Percentiles rank a stretch among this genome's conserved stretches.
Evolutionary conservation across 169 alveolate genomes (phyloP).

Genomic region (Cryptosporidium canis): DNA sequence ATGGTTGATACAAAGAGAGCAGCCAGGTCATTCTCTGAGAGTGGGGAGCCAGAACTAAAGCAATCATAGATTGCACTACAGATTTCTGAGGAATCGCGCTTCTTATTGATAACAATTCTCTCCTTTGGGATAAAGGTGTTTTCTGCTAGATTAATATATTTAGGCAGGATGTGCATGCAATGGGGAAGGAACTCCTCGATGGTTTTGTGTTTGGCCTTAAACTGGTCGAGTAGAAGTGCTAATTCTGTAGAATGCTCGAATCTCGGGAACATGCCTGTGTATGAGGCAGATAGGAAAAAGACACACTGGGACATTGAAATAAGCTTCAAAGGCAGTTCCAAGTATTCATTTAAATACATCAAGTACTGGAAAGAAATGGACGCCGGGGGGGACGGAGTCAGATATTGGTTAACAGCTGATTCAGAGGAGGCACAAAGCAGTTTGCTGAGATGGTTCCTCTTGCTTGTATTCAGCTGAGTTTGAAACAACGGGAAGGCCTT

Average conservation of each 20-base stretch:
- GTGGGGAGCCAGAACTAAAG: not conserved
- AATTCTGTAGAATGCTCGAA: slow-evolving; percentile 29
- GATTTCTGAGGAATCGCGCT: slow-evolving; percentile 22
- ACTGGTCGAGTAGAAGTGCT: slow-evolving; percentile 18
- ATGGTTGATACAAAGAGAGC: slow-evolving; percentile 14
- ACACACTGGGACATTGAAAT: slow-evolving; percentile 34
- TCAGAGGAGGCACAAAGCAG: slow-evolving; percentile 15
- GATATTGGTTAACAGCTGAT: slow-evolving; percentile 20
- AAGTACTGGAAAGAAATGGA: slow-evolving; percentile 42
- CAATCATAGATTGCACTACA: slow-evolving; percentile 28
- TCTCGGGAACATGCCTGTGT: slow-evolving; percentile 67
- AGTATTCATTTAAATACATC: slow-evolving; percentile 42
- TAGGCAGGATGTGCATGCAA: slow-evolving; percentile 20
- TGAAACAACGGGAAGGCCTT: slow-evolving; percentile 21
- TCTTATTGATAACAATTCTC: not conserved
- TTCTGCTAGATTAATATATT: slow-evolving; percentile 28
- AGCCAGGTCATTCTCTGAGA: slow-evolving; percentile 12
- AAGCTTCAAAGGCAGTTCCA: slow-evolving; percentile 27
- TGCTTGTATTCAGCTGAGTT: not conserved
- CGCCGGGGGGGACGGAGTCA: slow-evolving; percentile 33
- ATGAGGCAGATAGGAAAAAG: slow-evolving; percentile 54
- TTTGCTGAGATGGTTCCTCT: not conserved
- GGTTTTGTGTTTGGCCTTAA: too few relatives aligned
- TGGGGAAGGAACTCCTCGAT: not conserved
- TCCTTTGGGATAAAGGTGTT: slow-evolving; percentile 30